Conservation (phyloP, 2,329 filamentous ascomycete genomes). For the Cladophialophora bantiana region DNA sequence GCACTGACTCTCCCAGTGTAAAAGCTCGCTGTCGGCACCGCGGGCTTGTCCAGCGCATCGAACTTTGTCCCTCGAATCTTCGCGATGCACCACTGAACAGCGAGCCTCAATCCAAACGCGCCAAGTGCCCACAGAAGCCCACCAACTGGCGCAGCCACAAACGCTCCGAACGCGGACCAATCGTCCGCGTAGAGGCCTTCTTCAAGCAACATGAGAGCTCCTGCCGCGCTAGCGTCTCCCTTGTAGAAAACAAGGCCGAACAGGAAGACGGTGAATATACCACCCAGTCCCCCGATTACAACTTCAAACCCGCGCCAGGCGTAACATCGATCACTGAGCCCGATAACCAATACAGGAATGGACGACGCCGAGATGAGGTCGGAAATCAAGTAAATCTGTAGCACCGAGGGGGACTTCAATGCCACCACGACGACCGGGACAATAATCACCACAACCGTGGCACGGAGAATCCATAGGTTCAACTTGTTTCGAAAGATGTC, state of each 20-base stretch:
- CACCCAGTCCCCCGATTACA: slow-evolving; percentile 76
- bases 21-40: slow-evolving; percentile 33
- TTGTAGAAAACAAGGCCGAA: slow-evolving; percentile 79
- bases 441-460: slow-evolving; percentile 73
- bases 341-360: slow-evolving; percentile 77
- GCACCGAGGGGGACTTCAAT: slow-evolving; percentile 73
- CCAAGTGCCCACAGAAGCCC: slow-evolving; percentile 74
- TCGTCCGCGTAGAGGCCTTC: slow-evolving; percentile 77
- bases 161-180: slow-evolving; percentile 82
- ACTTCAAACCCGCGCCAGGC: slow-evolving; percentile 84
- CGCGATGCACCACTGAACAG: slow-evolving; percentile 64
- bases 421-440: slow-evolving; percentile 77
- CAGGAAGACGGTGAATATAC: slow-evolving; percentile 79
- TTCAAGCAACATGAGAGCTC: slow-evolving; percentile 73
- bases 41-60: slow-evolving; percentile 69
- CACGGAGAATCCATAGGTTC: slow-evolving; percentile 75
- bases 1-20: slow-evolving; percentile 32
- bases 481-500: slow-evolving; percentile 84
- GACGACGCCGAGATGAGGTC: slow-evolving; percentile 79
- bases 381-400: slow-evolving; percentile 83
- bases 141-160: slow-evolving; percentile 79
- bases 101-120: slow-evolving; percentile 67
- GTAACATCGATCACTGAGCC: slow-evolving; percentile 68
- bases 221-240: slow-evolving; percentile 68
- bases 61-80: slow-evolving; percentile 68